These are phyloP conservation scores for Aspergillus oerlinghausenensis DNA, from an alignment of 2,329 filamentous ascomycete species.

Conservation along the genomic window DNA sequence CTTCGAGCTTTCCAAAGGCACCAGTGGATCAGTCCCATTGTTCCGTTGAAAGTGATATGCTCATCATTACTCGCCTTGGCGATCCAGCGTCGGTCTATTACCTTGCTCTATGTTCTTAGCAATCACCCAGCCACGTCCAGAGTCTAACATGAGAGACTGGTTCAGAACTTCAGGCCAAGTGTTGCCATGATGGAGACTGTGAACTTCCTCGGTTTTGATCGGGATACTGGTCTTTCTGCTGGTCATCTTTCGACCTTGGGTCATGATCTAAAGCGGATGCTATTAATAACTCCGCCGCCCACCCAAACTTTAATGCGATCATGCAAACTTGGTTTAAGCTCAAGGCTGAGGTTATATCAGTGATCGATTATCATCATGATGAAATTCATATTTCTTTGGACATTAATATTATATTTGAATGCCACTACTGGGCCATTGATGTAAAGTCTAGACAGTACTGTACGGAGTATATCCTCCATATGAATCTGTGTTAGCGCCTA, in stretches of 20 bases:
- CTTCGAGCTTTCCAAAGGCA: conserved; percentile 1
- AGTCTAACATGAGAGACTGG: not conserved
- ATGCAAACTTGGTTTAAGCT: not conserved
- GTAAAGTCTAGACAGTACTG: no score
- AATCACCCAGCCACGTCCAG: not conserved
- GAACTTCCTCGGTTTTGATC: not conserved
- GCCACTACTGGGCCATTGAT: not conserved
- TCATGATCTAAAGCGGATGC: not conserved
- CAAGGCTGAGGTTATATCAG: not conserved
- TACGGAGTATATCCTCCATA: not conserved
- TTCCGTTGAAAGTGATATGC: not conserved
- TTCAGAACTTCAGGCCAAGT: not conserved
- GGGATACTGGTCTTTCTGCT: not conserved
- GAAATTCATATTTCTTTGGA: not conserved
- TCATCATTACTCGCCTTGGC: not conserved
- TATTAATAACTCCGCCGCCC: conserved; percentile 7
- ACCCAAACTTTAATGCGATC: conserved; percentile 3
- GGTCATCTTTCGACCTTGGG: not conserved
- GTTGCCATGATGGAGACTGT: not conserved
- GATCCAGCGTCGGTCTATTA: not conserved
- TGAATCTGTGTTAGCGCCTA: not conserved
- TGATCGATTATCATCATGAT: not conserved
- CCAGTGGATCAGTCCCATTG: not conserved
- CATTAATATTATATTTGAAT: not conserved
- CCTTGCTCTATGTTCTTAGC: not conserved